Conservation (phyloP, 441 rosid species). For the Brassica balearica region DNA sequence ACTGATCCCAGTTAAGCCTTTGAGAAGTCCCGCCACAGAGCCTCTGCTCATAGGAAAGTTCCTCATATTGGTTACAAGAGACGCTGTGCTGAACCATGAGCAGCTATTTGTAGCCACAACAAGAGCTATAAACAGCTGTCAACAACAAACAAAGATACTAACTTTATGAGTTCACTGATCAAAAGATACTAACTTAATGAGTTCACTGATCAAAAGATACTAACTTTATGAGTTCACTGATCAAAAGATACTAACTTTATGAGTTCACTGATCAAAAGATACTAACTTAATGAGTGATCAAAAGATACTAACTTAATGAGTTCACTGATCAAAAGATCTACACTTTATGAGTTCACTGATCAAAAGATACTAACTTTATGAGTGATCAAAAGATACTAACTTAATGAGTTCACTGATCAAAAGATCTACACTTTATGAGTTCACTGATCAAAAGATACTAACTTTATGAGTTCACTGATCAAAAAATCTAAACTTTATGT, state of each 20-base stretch:
- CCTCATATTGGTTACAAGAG: constrained; percentile 97
- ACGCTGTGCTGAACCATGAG: constrained; percentile 97
- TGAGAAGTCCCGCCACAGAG: constrained; percentile 90
- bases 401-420: no score
- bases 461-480: neutral
- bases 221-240: neutral
- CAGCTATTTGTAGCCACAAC: constrained; percentile 77
- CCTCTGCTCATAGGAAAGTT: constrained; percentile 93
- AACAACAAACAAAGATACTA: neutral
- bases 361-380: neutral
- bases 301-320: neutral
- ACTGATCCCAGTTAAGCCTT: constrained; percentile 86
- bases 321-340: neutral
- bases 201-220: neutral
- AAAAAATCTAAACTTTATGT: neutral
- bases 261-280: neutral
- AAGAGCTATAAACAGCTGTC: constrained; percentile 84
- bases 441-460: neutral
- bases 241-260: neutral
- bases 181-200: neutral
- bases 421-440: neutral
- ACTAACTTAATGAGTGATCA: neutral
- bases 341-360: neutral
- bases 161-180: neutral
- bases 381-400: no score